These are phyloP conservation scores for Saccharomyces hybrid DNA, from an alignment of 1,139 yeast species.

Conservation along the genomic window DNA sequence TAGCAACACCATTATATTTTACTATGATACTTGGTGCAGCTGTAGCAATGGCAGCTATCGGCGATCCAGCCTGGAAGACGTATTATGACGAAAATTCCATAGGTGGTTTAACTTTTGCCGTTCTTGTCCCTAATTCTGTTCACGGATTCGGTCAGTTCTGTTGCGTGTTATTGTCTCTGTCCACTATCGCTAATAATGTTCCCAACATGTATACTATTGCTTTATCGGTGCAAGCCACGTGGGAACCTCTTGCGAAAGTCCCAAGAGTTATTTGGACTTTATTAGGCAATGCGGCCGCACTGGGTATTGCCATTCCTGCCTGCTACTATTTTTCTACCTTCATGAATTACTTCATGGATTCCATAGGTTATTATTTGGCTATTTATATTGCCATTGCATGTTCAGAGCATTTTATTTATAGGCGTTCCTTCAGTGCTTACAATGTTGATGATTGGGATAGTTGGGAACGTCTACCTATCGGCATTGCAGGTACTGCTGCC, in stretches of 20 bases:
- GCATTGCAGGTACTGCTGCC: slow-evolving; percentile 69
- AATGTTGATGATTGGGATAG: slow-evolving; percentile 56
- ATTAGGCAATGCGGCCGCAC: slow-evolving; percentile 63
- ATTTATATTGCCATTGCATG: slow-evolving; percentile 67
- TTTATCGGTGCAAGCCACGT: slow-evolving; percentile 74
- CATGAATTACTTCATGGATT: slow-evolving; percentile 80
- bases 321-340: slow-evolving; percentile 64
- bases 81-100: slow-evolving; percentile 39
- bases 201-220: slow-evolving; percentile 92
- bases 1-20: slow-evolving; percentile 60
- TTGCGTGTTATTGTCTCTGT: slow-evolving; percentile 72
- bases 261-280: slow-evolving; percentile 83
- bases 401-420: slow-evolving; percentile 74
- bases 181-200: slow-evolving; percentile 82
- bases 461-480: slow-evolving; percentile 55
- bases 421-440: slow-evolving; percentile 48
- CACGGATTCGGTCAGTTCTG: slow-evolving; percentile 88
- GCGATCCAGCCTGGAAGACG: slow-evolving; percentile 41
- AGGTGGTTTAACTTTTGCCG: slow-evolving; percentile 78
- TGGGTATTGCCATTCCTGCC: slow-evolving; percentile 86
- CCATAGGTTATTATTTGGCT: slow-evolving; percentile 86
- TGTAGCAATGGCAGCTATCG: slow-evolving; percentile 53
- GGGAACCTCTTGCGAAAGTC: slow-evolving; percentile 60
- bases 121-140: slow-evolving; percentile 69
- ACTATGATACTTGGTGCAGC: slow-evolving; percentile 85